These are phyloP conservation scores for Aspergillus sp. DNA, from an alignment of 2,329 filamentous ascomycete genomes.

Conservation along the genomic window DNA sequence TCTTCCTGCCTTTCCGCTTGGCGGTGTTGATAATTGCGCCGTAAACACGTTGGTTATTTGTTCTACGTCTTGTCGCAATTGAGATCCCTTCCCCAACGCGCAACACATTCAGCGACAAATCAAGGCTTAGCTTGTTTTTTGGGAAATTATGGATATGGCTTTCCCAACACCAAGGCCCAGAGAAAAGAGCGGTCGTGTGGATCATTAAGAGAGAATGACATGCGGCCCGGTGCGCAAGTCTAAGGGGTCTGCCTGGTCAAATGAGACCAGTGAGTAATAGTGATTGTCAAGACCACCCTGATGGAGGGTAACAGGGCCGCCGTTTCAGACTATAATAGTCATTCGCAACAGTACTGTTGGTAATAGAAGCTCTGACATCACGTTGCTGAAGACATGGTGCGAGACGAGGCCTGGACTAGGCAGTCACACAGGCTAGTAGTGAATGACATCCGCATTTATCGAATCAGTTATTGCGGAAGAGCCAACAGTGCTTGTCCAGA, in stretches of 20 bases:
- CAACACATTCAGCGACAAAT: too few relatives aligned
- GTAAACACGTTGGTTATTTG: slow-evolving; percentile 15
- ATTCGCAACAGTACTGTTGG: slow-evolving; percentile 12
- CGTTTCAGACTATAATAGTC: slow-evolving; percentile 8
- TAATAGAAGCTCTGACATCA: slow-evolving; percentile 16
- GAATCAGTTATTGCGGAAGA: slow-evolving; percentile 12
- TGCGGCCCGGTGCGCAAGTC: slow-evolving; percentile 6
- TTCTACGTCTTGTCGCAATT: slow-evolving; percentile 14
- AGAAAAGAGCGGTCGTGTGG: slow-evolving; percentile 19
- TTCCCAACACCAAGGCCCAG: slow-evolving; percentile 13
- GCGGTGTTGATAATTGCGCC: slow-evolving; percentile 5
- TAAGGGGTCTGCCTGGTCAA: slow-evolving; percentile 5
- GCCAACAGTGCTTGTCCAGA: slow-evolving; percentile 13
- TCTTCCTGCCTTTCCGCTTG: slow-evolving; percentile 1
- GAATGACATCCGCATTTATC: slow-evolving; percentile 11
- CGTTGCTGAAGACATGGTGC: slow-evolving; percentile 11
- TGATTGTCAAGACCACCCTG: too few relatives aligned
- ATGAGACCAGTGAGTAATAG: background rate
- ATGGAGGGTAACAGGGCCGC: background rate
- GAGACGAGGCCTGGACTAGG: background rate
- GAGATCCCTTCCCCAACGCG: background rate
- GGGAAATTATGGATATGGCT: background rate
- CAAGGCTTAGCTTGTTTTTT: background rate
- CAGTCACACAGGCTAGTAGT: slow-evolving; percentile 13
- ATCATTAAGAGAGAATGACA: slow-evolving; percentile 15